Percentiles rank a stretch among this genome's conserved stretches.
Conservation (phyloP, 2,329 filamentous ascomycete genomes). For the Fusarium albidum region DNA sequence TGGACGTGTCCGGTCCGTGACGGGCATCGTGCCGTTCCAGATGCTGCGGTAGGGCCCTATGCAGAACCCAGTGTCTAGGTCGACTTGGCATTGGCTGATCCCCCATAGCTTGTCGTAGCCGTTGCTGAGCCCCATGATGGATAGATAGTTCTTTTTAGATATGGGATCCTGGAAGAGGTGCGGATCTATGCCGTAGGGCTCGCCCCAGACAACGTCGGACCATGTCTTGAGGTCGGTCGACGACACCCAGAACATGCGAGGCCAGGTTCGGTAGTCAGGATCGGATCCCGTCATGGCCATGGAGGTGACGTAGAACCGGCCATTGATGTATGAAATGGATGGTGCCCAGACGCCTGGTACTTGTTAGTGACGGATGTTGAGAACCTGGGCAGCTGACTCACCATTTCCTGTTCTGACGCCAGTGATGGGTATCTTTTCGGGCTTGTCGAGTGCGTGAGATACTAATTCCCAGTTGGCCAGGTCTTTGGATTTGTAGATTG, state of each 20-base stretch:
- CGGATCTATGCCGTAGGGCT: constrained; percentile 19
- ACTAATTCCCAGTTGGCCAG: constrained; percentile 29
- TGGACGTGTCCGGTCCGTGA: constrained; percentile 3
- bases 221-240: constrained; percentile 18
- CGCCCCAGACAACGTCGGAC: constrained; percentile 20
- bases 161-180: constrained; percentile 18
- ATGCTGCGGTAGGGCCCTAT: constrained; percentile 15
- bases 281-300: constrained; percentile 15
- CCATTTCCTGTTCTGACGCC: constrained; percentile 9
- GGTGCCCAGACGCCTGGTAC: constrained; percentile 17
- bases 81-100: constrained; percentile 18
- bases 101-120: constrained; percentile 15
- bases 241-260: constrained; percentile 16
- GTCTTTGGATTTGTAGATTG: constrained; percentile 28
- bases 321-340: constrained; percentile 12
- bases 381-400: not conserved
- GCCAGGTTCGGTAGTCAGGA: constrained; percentile 4
- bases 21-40: constrained; percentile 17
- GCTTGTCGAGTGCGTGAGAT: constrained; percentile 12
- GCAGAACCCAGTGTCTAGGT: constrained; percentile 6
- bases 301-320: constrained; percentile 10
- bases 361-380: not conserved
- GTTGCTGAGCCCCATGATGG: constrained; percentile 14
- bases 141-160: constrained; percentile 14
- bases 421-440: not conserved